Evolutionary conservation across 257 asterid genomes (phyloP), one percentile per base, ranked within the genome.

Genomic region (Eucommia ulmoides): DNA sequence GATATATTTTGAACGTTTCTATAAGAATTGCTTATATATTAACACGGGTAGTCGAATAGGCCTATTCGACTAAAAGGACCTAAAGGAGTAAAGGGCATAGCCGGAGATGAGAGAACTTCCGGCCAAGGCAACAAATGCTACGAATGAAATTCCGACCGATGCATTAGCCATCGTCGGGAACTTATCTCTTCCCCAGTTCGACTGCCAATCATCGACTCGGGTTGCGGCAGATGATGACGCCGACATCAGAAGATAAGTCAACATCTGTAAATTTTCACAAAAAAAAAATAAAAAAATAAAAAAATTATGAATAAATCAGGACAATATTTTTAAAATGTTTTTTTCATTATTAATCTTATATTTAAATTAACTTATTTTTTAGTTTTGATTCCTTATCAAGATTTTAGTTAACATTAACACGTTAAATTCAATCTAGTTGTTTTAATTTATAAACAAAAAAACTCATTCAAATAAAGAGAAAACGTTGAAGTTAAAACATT

Each of bases 141-240:
- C 83, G 58, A 81, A 84, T 20, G 94, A 88, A 72, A 72, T 68
- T 0, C 89, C 65, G 48, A 88, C 79, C 0, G 97, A 79, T 24
- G 79, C 78, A 3, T 69, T 79, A 21, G 95, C 97, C 81, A 88
- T 62, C 53, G 77, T 66, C 10, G 94, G 88, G 55, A 88, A 88
- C 78, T 68, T 82, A 68, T 88, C 97, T 46, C 71, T 69, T 23
- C 97, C 97, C 94, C 94, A 88, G 29, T 84, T 82, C 12, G 61
- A 65, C 55, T 72, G 70, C 97, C 95, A 88, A 65, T 84, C 94
- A 7, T 77, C 83, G 3, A 84, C 60, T 46, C 93, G 77, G 14
- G 82, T 74, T 8, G 82, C 58, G n/a, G 94, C 83, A 4, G 95
- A 81, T 24, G 97, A 88, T 50, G 97, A 84, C n/a, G 97, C 93